Evolutionary conservation across 108 stramenopile species (phyloP), one percentile per base, ranked within the genome.

Genomic region (Skeletonema costatum): DNA sequence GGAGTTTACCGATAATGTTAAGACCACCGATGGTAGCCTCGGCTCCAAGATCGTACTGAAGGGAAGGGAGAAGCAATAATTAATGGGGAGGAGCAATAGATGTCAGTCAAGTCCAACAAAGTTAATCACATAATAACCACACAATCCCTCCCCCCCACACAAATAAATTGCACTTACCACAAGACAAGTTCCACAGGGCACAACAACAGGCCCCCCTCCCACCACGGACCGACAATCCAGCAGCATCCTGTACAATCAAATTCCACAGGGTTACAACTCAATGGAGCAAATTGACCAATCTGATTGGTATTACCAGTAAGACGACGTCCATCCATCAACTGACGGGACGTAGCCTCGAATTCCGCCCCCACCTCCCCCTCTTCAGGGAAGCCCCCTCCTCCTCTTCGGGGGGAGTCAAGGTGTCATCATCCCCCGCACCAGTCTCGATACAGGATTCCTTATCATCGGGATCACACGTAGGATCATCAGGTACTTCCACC

Each of bases 1-100:
- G 59, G 7, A 91, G 80, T 44, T 84, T 88, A 41, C 90, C 90
- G 12, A 51, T 31, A 50, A 91, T 81, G 48, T 86, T 77, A 7
- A 91, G 66, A 3, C 90, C 90, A 13, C 63, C 67, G 8, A 80
- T 75, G 25, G 74, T 68, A 25, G 2, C 53, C 5, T 56, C 21
- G 21, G 19, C 21, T 29, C 53, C 53, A n/a, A 56, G 53, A 56
- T 56, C 53, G 25, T 56, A 56, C 53, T 56, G 7, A 10, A 11
- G 25, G 53, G 25, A 6, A 25, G 0, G 17, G 50, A 19, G 17
- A 5, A 2, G 7, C 25, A 2, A 25, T 2, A 50, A 19, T 50
- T 19, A 50, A 50, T 19, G 48, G 48, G 17, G 17, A 17, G 17
- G 17, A 50, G 48, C 17, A 50, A 8, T 41, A 16, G 12, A 16